Evolutionary conservation across 345 rosid species (phyloP).

Genomic region (Eucalyptus pumila): DNA sequence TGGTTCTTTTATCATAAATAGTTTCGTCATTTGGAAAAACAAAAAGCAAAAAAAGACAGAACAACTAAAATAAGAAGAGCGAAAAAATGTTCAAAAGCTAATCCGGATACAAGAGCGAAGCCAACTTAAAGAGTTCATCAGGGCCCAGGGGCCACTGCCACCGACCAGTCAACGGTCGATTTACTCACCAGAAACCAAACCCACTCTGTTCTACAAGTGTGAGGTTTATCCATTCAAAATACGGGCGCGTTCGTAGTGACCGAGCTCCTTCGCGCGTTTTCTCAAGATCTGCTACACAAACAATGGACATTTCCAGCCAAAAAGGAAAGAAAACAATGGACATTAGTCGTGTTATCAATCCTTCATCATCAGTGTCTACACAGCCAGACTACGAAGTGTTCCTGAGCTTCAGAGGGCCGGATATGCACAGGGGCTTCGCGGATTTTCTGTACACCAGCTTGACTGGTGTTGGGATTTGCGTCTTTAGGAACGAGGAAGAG

Average conservation of each 20-base stretch:
- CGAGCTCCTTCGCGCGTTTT: not conserved
- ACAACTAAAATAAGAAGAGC: no score
- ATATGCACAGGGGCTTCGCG: fast-evolving
- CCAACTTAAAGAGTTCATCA: not conserved
- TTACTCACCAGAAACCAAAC: not conserved
- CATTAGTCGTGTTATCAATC: fast-evolving
- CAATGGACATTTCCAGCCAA: fast-evolving
- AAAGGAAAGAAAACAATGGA: not conserved
- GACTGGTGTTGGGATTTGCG: fast-evolving
- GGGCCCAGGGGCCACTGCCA: not conserved
- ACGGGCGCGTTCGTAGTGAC: not conserved
- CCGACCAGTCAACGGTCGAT: not conserved
- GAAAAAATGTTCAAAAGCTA: not conserved
- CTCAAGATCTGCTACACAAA: not conserved
- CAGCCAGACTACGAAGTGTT: not conserved
- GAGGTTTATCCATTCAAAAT: not conserved
- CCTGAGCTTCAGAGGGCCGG: not conserved
- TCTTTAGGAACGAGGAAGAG: not conserved
- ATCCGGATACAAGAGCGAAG: not conserved
- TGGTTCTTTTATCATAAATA: no score
- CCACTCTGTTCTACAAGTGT: no score
- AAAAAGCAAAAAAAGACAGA: no score
- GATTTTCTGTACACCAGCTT: not conserved
- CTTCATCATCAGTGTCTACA: fast-evolving
- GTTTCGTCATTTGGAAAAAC: no score